These are phyloP conservation scores for Aureobasidium sp. DNA, from an alignment of 2,329 filamentous ascomycete genomes.

Conservation along the genomic window DNA sequence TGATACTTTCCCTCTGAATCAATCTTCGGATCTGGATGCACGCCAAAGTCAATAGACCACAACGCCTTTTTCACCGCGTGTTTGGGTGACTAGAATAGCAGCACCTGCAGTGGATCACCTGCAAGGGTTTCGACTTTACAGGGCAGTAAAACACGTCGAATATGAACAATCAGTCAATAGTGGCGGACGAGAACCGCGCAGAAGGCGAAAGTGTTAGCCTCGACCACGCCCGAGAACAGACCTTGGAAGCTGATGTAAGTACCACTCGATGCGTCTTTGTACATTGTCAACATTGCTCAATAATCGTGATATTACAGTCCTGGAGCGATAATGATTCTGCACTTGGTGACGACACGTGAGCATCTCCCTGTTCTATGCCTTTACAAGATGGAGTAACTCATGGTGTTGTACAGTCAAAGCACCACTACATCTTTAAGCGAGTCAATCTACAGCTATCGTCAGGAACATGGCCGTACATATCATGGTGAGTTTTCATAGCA, in stretches of 20 bases:
- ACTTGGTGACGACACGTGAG: conserved; percentile 29
- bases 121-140: conserved; percentile 3
- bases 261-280: background rate
- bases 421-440: conserved; percentile 30
- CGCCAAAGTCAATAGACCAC: background rate
- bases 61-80: background rate
- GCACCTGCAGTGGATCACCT: background rate
- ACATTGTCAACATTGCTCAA: background rate
- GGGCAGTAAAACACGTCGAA: too few relatives aligned
- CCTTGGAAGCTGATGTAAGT: conserved; percentile 31
- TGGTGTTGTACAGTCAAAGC: conserved; percentile 25
- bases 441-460: conserved; percentile 32
- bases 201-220: conserved; percentile 10
- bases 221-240: conserved; percentile 28
- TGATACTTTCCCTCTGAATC: background rate
- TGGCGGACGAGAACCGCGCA: background rate
- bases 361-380: background rate
- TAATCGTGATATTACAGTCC: background rate
- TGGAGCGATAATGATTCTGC: conserved; percentile 31
- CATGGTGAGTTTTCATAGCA: conserved; percentile 24
- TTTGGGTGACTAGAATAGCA: background rate
- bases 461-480: conserved; percentile 33
- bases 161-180: background rate
- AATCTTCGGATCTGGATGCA: background rate
- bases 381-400: conserved; percentile 10